Evolutionary conservation across 2,329 filamentous ascomycete species (phyloP).

Genomic region (Pleochaeta shiraiana): DNA sequence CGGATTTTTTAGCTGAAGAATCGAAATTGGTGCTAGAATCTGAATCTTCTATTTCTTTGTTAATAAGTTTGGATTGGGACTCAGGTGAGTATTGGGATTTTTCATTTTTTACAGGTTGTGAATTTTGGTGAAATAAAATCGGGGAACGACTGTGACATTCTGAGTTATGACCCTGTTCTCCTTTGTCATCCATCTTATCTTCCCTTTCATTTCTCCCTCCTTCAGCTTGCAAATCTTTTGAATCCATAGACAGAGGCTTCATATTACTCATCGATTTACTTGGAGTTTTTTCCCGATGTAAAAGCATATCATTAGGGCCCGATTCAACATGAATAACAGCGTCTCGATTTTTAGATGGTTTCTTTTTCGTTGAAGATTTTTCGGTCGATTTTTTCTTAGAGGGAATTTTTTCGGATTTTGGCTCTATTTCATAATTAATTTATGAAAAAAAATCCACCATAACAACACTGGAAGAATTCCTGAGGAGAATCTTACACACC

Average conservation of each 20-base stretch:
- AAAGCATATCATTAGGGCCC: no score
- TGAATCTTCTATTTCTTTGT: background rate
- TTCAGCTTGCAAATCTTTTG: background rate
- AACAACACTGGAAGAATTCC: no score
- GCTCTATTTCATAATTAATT: no score
- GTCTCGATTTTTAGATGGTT: no score
- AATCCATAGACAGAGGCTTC: background rate
- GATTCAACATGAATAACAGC: no score
- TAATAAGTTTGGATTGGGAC: background rate
- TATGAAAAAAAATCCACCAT: no score
- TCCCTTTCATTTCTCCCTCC: background rate
- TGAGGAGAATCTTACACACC: no score
- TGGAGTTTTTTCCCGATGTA: no score
- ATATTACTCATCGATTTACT: no score
- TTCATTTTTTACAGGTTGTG: slow-evolving; percentile 1
- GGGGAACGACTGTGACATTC: slow-evolving; percentile 16
- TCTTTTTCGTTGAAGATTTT: no score
- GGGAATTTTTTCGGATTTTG: no score
- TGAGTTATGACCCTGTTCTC: slow-evolving; percentile 11
- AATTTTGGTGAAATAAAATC: slow-evolving; percentile 11
- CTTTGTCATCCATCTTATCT: slow-evolving; percentile 2
- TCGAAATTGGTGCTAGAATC: background rate
- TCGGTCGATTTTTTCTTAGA: no score
- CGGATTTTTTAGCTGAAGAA: background rate
- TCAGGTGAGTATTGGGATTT: background rate